These are phyloP conservation scores for Papilionanthe hybrid DNA, from an alignment of 116 monocot genomes.

Conservation along the genomic window DNA sequence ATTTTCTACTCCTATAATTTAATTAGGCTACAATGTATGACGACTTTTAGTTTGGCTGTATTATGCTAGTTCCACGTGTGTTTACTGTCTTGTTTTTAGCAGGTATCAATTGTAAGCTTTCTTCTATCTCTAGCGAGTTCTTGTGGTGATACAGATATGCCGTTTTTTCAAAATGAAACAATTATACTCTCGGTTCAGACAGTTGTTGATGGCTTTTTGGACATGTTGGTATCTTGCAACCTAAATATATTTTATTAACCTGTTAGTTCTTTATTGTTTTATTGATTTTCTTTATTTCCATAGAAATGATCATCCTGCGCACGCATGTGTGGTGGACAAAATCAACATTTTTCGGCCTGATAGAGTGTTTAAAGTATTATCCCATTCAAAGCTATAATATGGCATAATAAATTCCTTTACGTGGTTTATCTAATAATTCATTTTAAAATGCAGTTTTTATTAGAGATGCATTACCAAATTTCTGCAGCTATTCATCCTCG, in stretches of 20 bases:
- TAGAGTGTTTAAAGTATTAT: conserved; percentile 78
- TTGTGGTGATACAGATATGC: conserved; percentile 41
- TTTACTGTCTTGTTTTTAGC: conserved; percentile 8
- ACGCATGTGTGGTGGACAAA: conserved; percentile 51
- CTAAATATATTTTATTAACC: neutral
- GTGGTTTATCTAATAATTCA: neutral
- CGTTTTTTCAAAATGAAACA: conserved; percentile 52
- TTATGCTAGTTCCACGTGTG: neutral
- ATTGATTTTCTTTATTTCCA: conserved; percentile 3
- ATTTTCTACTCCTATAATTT: neutral
- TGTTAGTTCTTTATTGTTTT: neutral
- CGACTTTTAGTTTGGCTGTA: neutral
- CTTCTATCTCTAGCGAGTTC: conserved; percentile 71
- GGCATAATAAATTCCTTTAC: neutral
- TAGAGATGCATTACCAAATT: conserved; percentile 77
- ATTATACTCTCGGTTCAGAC: conserved; percentile 44
- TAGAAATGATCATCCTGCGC: conserved; percentile 37
- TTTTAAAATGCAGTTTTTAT: conserved; percentile 49
- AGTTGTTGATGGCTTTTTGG: conserved; percentile 90
- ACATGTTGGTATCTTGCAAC: conserved; percentile 41
- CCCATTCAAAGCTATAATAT: neutral
- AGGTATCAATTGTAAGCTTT: conserved; percentile 86
- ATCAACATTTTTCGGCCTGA: conserved; percentile 86
- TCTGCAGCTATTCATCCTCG: conserved; percentile 58
- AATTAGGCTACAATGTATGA: neutral